Evolutionary conservation across 306 rosid species (phyloP), one percentile per base, ranked within the genome.

Genomic region (Ormosia semicastrata): DNA sequence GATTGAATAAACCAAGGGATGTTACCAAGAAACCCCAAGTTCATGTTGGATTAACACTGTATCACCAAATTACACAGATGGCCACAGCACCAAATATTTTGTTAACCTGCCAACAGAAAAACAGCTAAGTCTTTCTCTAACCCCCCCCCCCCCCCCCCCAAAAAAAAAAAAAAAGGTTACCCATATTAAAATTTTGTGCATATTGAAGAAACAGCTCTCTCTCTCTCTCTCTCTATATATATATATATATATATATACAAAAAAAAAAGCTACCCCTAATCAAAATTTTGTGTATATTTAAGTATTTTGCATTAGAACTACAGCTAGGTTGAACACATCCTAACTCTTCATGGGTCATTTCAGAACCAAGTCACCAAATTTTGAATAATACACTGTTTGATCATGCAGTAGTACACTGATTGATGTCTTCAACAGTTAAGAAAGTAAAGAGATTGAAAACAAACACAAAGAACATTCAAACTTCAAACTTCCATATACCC

Each of bases 11-110:
- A 72, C 92, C 89, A 86, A 30, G 88, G 88, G 44, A 24, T 2
- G 62, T 85, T 75, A 75, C 82, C 70, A 63, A 89, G 85, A 88
- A 89, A 92, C 37, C 81, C 83, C 17, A 88, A 78, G 79, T 88
- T 87, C 97, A 94, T 24, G 24, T 24, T 24, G 24, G 24, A 24
- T 24, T 24, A 24, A 24, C 24, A 24, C 24, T 24, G 24, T 24
- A 24, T 24, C 24, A 24, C 24, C 24, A 24, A 24, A 24, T 24
- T 24, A 24, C 24, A 24, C 24, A 24, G 24, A 24, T 24, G 1
- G 24, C 24, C 24, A 24, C 24, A 24, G 24, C 24, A 24, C 24
- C 24, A 24, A 24, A 24, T 24, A 24, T 24, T 24, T 1, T 24
- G 24, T 24, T 24, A 24, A 24, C 24, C 24, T 24, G 24, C 39